A percentile compares a stretch with the other conserved stretches of the same genome.
phyloP scores from a whole-genome alignment of 2,329 filamentous ascomycete species.

The Chaetomiaceae sp. region DNA sequence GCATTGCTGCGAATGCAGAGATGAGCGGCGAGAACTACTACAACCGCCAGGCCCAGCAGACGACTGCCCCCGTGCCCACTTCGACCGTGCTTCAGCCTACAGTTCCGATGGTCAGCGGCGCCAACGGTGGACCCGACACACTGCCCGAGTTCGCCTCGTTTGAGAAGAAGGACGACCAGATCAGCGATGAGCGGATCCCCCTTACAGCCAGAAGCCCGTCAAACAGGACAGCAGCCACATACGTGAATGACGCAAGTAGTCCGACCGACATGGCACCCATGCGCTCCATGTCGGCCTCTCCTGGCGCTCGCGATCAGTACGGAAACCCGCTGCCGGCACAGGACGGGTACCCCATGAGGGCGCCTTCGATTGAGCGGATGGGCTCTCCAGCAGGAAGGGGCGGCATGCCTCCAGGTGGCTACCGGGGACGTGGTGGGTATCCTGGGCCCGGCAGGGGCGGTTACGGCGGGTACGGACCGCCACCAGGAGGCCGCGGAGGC shows the following conservation, averaged over 20 bases:
- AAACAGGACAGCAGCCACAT: slow-evolving; percentile 44
- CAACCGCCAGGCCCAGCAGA: slow-evolving; percentile 59
- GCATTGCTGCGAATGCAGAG: slow-evolving; percentile 89
- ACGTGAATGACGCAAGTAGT: slow-evolving; percentile 32
- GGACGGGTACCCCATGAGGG: slow-evolving; percentile 45
- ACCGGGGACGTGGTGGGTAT: slow-evolving; percentile 50
- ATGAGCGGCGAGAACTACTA: slow-evolving; percentile 97
- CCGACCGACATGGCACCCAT: slow-evolving; percentile 35
- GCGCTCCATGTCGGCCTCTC: slow-evolving; percentile 32
- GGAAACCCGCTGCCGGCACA: slow-evolving; percentile 51
- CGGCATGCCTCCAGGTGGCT: slow-evolving; percentile 35
- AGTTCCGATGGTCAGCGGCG: slow-evolving; percentile 53
- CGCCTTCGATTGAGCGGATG: slow-evolving; percentile 45
- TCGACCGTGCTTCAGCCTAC: slow-evolving; percentile 51
- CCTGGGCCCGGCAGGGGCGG: slow-evolving; percentile 37
- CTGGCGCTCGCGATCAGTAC: slow-evolving; percentile 53
- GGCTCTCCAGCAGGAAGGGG: slow-evolving; percentile 52
- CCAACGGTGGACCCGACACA: slow-evolving; percentile 46
- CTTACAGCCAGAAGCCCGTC: slow-evolving; percentile 63
- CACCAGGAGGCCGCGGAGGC: slow-evolving; percentile 32
- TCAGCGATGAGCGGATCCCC: slow-evolving; percentile 66
- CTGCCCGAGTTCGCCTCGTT: slow-evolving; percentile 59
- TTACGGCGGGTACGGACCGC: slow-evolving; percentile 39
- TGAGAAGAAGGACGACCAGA: slow-evolving; percentile 58
- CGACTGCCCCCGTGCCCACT: slow-evolving; percentile 36